Evolutionary conservation across 73 alveolate genomes (phyloP).

Genomic region (Paramecium sonneborni): DNA sequence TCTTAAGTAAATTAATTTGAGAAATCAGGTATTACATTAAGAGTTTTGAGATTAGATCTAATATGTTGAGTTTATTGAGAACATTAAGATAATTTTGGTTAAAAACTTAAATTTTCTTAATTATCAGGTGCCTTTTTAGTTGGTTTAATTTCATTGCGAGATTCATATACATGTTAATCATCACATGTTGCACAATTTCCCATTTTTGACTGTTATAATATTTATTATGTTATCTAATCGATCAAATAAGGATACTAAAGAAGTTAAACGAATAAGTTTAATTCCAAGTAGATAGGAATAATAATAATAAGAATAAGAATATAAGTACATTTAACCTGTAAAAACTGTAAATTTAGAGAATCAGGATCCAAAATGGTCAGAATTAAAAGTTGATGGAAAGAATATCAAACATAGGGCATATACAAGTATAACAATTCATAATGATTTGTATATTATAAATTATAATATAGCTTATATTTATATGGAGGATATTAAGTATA

Average conservation of each 20-base stretch:
- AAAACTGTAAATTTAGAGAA: slow-evolving; percentile 13
- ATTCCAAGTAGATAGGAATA: slow-evolving; percentile 29
- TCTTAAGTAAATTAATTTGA: not conserved
- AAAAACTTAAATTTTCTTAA: not conserved
- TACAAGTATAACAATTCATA: slow-evolving; percentile 24
- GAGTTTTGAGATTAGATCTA: not conserved
- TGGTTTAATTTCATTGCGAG: slow-evolving; percentile 22
- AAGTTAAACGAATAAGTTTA: not conserved
- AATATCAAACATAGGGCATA: slow-evolving; percentile 54
- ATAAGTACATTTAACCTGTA: slow-evolving; percentile 20
- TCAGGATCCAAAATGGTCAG: slow-evolving; percentile 67
- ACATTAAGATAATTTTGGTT: not conserved
- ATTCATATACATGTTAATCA: slow-evolving; percentile 18
- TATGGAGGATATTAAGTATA: slow-evolving; percentile 65
- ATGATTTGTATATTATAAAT: slow-evolving; percentile 37
- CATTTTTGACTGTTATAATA: slow-evolving; percentile 31
- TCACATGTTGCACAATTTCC: slow-evolving; percentile 54
- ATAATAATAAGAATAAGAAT: not conserved
- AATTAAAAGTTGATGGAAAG: slow-evolving; percentile 56
- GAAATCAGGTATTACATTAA: not conserved
- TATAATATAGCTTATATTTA: slow-evolving; percentile 41
- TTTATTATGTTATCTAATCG: slow-evolving; percentile 18
- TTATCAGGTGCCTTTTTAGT: not conserved
- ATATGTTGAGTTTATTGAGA: not conserved
- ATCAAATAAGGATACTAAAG: slow-evolving; percentile 7